Conservation (phyloP, 108 stramenopile genomes). For the Aurantiochytrium sp. region DNA sequence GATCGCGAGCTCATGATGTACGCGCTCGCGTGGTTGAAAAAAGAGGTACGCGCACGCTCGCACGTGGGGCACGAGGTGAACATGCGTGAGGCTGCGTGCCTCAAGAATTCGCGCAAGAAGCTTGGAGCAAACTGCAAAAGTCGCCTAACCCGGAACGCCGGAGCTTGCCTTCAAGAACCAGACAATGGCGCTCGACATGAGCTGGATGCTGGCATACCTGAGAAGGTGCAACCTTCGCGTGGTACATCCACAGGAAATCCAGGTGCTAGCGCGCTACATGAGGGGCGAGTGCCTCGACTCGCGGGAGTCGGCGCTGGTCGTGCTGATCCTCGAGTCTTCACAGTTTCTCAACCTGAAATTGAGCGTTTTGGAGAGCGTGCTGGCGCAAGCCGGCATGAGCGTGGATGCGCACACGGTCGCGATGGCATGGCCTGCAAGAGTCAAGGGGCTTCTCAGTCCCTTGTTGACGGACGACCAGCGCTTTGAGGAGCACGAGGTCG, state of each 20-base stretch:
- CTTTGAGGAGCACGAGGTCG: neutral
- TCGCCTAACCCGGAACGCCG: no score
- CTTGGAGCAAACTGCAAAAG: no score
- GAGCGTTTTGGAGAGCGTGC: neutral
- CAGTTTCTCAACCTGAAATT: neutral
- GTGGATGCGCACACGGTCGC: neutral
- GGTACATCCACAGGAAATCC: neutral
- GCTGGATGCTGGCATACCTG: neutral
- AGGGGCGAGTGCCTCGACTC: neutral
- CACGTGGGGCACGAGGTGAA: no score
- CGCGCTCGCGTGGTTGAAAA: no score
- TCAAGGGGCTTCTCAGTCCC: neutral
- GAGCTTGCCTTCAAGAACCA: no score
- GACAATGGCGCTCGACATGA: no score
- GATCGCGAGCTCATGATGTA: no score
- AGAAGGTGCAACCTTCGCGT: neutral
- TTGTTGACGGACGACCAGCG: neutral
- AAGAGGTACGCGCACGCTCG: no score
- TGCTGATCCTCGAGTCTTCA: neutral
- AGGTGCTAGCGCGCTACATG: neutral
- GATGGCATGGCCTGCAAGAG: neutral
- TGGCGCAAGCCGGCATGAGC: neutral
- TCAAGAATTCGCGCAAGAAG: no score
- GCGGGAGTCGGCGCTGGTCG: neutral
- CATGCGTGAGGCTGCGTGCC: no score